Evolutionary conservation across 2,329 filamentous ascomycete genomes (phyloP), one percentile per base, ranked within the genome.

Genomic region (Diaporthe ilicicola): DNA sequence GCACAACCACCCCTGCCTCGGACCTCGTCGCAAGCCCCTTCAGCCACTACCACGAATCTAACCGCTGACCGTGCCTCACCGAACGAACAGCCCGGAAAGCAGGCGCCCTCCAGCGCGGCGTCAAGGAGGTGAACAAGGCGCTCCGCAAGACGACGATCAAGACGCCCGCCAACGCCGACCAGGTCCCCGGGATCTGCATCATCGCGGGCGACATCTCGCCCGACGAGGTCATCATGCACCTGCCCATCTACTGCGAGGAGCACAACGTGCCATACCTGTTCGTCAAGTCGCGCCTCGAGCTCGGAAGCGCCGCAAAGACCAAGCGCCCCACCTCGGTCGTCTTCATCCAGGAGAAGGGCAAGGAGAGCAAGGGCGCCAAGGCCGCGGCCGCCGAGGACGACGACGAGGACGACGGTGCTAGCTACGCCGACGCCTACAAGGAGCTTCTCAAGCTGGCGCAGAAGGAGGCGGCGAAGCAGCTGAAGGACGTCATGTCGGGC

Each of bases 91-190:
- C 95, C 76, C 95, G 96, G 78, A 97, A 97, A 85, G 91, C 94
- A 85, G 97, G 97, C 85, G 93, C 94, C 72, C 93, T 99, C 80
- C 97, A 97, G 87, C 95, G 96, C 80, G 96, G 96, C 80, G 96
- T 99, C 76, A 99, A 99, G 85, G 96, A 99, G 86, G 95, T 97
- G 80, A 95, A 98, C 85, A 99, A 99, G 87, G 93, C 95, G 42
- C 93, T 99, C 77, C 94, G 96, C 86, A 98, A 98, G 86, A 95
- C 94, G 17, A 88, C 93, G 70, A 83, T 90, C 76, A 89, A 91
- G 70, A 89, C 90, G n/a, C 88, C 90, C 72, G 85, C 89, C 79
- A 86, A 88, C 66, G 82, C 88, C 67, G 71, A 74, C 54, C 72
- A 73, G 22, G 86, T 91, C 78, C 91, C 93, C 54, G 88, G 91